These are phyloP conservation scores for Apiospora saccharicola DNA, from an alignment of 2,329 filamentous ascomycete genomes.

Conservation along the genomic window DNA sequence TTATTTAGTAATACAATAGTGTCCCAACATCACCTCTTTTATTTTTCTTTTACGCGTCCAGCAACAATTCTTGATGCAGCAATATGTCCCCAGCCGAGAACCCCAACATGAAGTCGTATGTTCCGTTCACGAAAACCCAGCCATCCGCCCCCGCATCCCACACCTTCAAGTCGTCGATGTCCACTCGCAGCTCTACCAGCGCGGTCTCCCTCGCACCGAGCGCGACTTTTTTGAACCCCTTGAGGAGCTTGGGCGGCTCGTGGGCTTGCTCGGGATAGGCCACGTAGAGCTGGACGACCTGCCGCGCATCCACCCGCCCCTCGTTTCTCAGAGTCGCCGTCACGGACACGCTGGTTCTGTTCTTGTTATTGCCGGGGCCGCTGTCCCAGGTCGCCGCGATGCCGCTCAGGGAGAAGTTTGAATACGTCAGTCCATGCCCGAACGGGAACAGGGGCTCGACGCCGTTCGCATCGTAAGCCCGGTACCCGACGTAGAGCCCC, in stretches of 20 bases:
- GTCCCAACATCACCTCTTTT: constrained; percentile 51
- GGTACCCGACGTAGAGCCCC: constrained; percentile 63
- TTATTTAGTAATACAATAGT: constrained; percentile 40
- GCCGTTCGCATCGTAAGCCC: constrained; percentile 57
- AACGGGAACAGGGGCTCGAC: constrained; percentile 62
- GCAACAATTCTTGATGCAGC: neutral
- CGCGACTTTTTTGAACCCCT: constrained; percentile 69
- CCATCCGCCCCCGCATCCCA: constrained; percentile 57
- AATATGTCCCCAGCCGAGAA: constrained; percentile 21
- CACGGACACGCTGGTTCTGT: constrained; percentile 55
- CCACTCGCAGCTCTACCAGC: constrained; percentile 53
- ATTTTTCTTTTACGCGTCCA: neutral
- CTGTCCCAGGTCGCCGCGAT: constrained; percentile 50
- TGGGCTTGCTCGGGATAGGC: constrained; percentile 51
- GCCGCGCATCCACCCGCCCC: constrained; percentile 57
- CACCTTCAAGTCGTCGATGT: constrained; percentile 43
- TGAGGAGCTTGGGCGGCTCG: constrained; percentile 57
- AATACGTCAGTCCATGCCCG: constrained; percentile 64
- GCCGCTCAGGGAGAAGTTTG: constrained; percentile 40
- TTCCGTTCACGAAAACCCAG: constrained; percentile 50
- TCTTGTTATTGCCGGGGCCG: constrained; percentile 57
- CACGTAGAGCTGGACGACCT: constrained; percentile 66
- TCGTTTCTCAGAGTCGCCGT: constrained; percentile 60
- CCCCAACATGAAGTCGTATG: constrained; percentile 55
- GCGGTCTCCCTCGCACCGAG: constrained; percentile 68